Evolutionary conservation across 202 grass and related monocot genomes (phyloP).

Genomic region (Carex arenaria): DNA sequence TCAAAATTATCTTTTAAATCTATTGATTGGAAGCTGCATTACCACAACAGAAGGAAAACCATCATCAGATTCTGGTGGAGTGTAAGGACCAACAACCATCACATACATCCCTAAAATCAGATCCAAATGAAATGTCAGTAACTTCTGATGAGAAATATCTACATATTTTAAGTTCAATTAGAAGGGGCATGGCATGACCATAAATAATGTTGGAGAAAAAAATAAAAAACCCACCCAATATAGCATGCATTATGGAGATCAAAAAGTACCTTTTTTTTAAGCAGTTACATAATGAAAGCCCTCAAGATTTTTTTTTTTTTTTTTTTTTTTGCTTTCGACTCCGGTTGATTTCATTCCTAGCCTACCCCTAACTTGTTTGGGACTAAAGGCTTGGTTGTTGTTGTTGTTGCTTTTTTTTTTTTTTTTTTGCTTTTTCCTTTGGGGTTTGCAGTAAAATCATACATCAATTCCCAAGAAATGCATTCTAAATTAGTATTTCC

Average conservation of each 20-base stretch:
- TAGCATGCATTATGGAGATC: too few species aligned
- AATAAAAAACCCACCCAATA: too few species aligned
- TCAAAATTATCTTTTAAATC: not conserved
- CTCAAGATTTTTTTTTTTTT: too few species aligned
- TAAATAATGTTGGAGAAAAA: not conserved
- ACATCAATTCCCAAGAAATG: not conserved
- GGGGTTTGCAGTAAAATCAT: not conserved
- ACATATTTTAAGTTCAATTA: not conserved
- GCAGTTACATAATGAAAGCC: too few species aligned
- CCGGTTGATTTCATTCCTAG: too few species aligned
- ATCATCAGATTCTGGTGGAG: slow-evolving; percentile 7
- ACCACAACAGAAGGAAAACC: slow-evolving; percentile 49
- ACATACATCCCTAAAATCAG: slow-evolving; percentile 67
- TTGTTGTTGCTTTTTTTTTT: too few species aligned
- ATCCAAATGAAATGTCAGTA: not conserved
- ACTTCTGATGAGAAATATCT: not conserved
- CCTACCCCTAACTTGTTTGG: too few species aligned
- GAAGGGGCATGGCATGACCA: not conserved
- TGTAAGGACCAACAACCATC: slow-evolving; percentile 57
- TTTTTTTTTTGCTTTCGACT: too few species aligned
- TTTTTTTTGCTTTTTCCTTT: too few species aligned
- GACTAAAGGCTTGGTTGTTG: too few species aligned
- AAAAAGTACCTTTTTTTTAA: too few species aligned
- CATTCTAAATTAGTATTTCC: not conserved
- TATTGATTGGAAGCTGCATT: not conserved